Conservation (phyloP, 352 stramenopile genomes). For the Pythium scleroteichum region DNA sequence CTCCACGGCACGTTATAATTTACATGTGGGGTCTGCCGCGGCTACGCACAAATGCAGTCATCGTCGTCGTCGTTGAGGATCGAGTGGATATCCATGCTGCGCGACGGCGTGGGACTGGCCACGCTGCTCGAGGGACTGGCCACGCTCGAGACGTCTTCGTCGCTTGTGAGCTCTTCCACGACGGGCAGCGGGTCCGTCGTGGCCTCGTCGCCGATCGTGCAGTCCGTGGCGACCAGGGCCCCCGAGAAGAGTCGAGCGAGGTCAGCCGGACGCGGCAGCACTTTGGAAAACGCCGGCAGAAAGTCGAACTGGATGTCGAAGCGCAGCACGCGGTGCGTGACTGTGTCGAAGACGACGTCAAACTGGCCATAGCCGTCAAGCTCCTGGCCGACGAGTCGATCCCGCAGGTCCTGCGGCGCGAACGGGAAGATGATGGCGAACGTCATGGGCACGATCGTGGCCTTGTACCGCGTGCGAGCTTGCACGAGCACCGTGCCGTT, state of each 20-base stretch:
- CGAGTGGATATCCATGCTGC: slow-evolving; percentile 13
- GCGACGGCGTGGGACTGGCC: neutral
- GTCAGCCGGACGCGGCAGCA: slow-evolving; percentile 9
- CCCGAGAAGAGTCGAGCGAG: slow-evolving; percentile 15
- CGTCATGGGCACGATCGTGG: slow-evolving; percentile 9
- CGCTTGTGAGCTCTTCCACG: neutral
- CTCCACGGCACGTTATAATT: no score
- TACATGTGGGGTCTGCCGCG: no score
- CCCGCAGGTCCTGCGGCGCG: neutral
- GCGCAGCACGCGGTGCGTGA: slow-evolving; percentile 13
- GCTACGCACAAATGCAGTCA: neutral
- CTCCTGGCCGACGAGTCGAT: neutral
- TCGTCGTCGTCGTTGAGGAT: slow-evolving; percentile 11
- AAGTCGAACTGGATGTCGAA: slow-evolving; percentile 23
- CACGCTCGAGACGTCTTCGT: neutral
- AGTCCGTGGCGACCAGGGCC: slow-evolving; percentile 18
- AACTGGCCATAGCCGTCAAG: slow-evolving; percentile 19
- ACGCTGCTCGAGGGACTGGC: neutral
- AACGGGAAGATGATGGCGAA: slow-evolving; percentile 16
- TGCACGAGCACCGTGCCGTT: slow-evolving; percentile 9
- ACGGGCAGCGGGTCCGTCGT: slow-evolving; percentile 4
- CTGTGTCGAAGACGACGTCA: slow-evolving; percentile 19
- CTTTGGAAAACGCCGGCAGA: slow-evolving; percentile 7
- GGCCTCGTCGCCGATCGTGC: slow-evolving; percentile 18
- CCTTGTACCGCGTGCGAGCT: slow-evolving; percentile 1